A percentile compares a stretch with the other conserved stretches of the same genome.
Evolutionary conservation across 257 asterid genomes (phyloP).

Genomic region (Jaltomata sinuosa): DNA sequence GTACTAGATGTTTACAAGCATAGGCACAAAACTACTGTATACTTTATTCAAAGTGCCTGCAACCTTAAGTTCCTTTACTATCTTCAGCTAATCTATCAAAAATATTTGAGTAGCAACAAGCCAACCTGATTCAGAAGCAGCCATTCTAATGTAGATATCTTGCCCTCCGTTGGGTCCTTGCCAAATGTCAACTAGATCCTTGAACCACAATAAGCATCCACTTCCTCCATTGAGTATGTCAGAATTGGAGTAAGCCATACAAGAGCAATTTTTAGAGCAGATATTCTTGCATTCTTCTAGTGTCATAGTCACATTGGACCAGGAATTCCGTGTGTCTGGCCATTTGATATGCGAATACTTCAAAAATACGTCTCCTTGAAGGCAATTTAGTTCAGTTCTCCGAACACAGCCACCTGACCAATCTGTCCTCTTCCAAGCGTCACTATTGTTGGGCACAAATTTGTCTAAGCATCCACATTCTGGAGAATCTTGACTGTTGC

Average conservation of each 20-base stretch:
- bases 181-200: slow-evolving; percentile 15
- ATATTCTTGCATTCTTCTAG: slow-evolving; percentile 12
- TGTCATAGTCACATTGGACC: neutral
- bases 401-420: slow-evolving; percentile 26
- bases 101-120: neutral
- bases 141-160: slow-evolving; percentile 18
- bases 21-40: neutral
- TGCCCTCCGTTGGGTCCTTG: slow-evolving; percentile 1
- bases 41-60: neutral
- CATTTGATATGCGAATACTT: slow-evolving; percentile 15
- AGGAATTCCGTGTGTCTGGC: slow-evolving; percentile 12
- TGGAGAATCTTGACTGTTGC: slow-evolving; percentile 9
- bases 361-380: slow-evolving; percentile 10
- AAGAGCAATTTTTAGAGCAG: slow-evolving; percentile 28
- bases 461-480: slow-evolving; percentile 27
- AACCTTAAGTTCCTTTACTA: neutral
- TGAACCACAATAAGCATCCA: slow-evolving; percentile 35
- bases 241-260: slow-evolving; percentile 24
- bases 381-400: slow-evolving; percentile 13
- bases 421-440: slow-evolving; percentile 7
- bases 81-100: neutral
- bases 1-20: neutral
- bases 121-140: slow-evolving; percentile 9
- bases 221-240: slow-evolving; percentile 10
- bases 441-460: slow-evolving; percentile 17